These are phyloP conservation scores for Penicillium verhagenii DNA, from an alignment of 495 filamentous ascomycete genomes.

Conservation along the genomic window DNA sequence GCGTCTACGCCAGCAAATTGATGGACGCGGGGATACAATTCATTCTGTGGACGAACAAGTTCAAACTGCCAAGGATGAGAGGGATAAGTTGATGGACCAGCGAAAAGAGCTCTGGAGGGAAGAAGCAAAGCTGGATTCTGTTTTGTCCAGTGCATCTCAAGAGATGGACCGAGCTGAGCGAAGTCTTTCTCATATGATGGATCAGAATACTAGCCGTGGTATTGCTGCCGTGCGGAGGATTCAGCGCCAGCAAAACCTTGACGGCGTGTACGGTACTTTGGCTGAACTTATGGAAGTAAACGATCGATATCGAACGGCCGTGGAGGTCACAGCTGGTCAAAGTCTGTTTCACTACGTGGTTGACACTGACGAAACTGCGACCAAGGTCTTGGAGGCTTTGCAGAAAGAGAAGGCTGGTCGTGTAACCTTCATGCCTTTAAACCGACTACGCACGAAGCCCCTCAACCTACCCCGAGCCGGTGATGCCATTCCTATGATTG, in stretches of 20 bases:
- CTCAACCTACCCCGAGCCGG: conserved; percentile 78
- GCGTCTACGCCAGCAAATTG: conserved; percentile 67
- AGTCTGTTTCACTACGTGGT: conserved; percentile 97
- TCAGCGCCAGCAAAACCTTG: conserved; percentile 70
- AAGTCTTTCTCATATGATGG: conserved; percentile 80
- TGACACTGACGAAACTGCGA: conserved; percentile 86
- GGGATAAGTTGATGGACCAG: conserved; percentile 80
- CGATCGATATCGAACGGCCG: conserved; percentile 83
- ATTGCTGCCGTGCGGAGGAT: conserved; percentile 78
- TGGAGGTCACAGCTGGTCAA: conserved; percentile 89
- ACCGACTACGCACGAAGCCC: conserved; percentile 65
- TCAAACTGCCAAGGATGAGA: conserved; percentile 73
- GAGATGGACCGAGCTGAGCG: conserved; percentile 76
- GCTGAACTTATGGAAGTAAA: conserved; percentile 85
- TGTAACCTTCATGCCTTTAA: conserved; percentile 92
- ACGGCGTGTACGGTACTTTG: conserved; percentile 89
- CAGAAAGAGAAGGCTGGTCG: conserved; percentile 79
- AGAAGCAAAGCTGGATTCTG: conserved; percentile 78
- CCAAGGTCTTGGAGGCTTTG: conserved; percentile 73
- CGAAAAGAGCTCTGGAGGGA: conserved; percentile 89
- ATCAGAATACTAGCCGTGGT: conserved; percentile 78
- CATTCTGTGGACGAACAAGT: conserved; percentile 69
- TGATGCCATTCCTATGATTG: conserved; percentile 83
- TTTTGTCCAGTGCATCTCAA: conserved; percentile 67
- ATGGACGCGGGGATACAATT: conserved; percentile 72